A percentile compares a stretch with the other conserved stretches of the same genome.
Evolutionary conservation across 495 filamentous ascomycete species (phyloP).

Genomic region (Aspergillus asperescens): DNA sequence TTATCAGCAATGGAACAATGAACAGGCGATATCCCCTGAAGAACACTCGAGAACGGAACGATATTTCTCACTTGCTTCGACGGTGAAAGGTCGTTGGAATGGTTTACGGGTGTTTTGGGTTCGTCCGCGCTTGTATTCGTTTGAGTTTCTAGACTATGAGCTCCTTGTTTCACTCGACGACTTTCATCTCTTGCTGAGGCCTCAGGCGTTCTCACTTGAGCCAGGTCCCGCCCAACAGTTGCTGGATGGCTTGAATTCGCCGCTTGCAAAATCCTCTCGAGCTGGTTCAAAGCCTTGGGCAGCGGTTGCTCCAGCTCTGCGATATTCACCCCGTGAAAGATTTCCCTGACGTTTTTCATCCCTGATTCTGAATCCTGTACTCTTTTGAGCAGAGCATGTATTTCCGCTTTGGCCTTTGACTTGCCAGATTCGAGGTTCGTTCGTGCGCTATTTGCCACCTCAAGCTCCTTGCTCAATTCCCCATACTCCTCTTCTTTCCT

Average conservation of each 20-base stretch:
- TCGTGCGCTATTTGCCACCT: conserved; percentile 12
- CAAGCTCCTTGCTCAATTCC: conserved; percentile 13
- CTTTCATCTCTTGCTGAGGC: neutral
- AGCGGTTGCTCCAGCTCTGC: conserved; percentile 13
- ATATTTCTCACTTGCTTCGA: conserved; percentile 15
- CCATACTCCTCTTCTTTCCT: conserved; percentile 19
- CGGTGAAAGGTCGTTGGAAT: neutral
- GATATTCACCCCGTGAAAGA: conserved; percentile 11
- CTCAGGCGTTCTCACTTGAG: neutral
- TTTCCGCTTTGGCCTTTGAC: conserved; percentile 23
- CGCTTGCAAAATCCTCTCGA: conserved; percentile 18
- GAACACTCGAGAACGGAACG: conserved; percentile 27
- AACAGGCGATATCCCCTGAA: conserved; percentile 12
- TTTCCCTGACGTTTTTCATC: conserved; percentile 21
- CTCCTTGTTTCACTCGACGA: neutral
- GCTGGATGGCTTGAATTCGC: neutral
- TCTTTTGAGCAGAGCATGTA: conserved; percentile 20
- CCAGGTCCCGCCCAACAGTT: too few species aligned
- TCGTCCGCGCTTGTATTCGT: neutral
- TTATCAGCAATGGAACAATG: conserved; percentile 15
- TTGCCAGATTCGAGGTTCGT: conserved; percentile 19
- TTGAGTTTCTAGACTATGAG: conserved; percentile 9
- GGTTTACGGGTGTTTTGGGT: neutral
- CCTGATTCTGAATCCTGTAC: conserved; percentile 28
- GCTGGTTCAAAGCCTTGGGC: conserved; percentile 15